These are phyloP conservation scores for Hirschfeldia incana DNA, from an alignment of 345 rosid species.

Conservation along the genomic window DNA sequence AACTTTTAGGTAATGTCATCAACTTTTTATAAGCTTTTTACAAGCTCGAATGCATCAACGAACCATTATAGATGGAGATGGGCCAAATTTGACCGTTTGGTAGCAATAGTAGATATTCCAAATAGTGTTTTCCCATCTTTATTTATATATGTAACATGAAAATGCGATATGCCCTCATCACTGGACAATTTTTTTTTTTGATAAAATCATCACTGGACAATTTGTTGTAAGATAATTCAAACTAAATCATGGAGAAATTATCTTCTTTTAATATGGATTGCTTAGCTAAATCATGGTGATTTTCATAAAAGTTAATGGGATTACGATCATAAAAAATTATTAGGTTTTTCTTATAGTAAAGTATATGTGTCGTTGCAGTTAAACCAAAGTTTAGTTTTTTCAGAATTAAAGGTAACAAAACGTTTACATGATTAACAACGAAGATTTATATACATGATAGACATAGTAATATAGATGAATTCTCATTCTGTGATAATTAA, in stretches of 20 bases:
- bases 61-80: conserved; percentile 30
- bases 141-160: conserved; percentile 15
- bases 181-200: not conserved
- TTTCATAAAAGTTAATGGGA: not conserved
- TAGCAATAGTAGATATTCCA: conserved; percentile 25
- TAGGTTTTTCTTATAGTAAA: too few species aligned
- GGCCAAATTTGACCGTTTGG: conserved; percentile 43
- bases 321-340: too few species aligned
- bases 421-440: too few species aligned
- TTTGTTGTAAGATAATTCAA: conserved; percentile 10
- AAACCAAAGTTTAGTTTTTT: too few species aligned
- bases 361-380: too few species aligned
- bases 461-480: too few species aligned
- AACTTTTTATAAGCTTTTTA: conserved; percentile 29
- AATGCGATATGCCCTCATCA: conserved; percentile 17
- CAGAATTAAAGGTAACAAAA: too few species aligned
- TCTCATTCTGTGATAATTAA: too few species aligned
- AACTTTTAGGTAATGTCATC: conserved; percentile 38
- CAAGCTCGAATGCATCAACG: conserved; percentile 24
- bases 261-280: not conserved
- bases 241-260: not conserved
- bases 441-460: too few species aligned
- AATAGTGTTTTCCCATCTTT: conserved; percentile 17
- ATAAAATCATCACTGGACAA: conserved; percentile 12
- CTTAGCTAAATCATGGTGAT: not conserved